Evolutionary conservation across 1,284 basidiomycete species (phyloP), one percentile per base, ranked within the genome.

Genomic region (Neonothopanus nambi): DNA sequence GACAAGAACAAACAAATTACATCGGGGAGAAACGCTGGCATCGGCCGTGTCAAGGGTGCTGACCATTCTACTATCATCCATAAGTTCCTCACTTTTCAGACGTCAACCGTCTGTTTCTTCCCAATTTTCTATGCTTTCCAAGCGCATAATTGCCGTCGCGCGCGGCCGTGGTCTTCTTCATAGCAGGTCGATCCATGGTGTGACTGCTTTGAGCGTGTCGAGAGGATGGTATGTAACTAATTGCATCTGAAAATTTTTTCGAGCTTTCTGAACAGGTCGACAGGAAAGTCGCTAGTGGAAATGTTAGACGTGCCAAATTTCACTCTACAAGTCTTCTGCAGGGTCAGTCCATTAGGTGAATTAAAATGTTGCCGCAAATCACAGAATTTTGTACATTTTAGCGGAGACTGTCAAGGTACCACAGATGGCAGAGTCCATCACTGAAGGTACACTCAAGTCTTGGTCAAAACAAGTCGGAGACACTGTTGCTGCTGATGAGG

Each of bases 371-470:
- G 37, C 52, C 24, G 36, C 15, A 46, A 51, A 54, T 44, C 28
- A 53, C 20, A 54, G 36, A 11, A 7, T 15, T n/a, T 38, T 28
- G 30, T 7, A 38, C 28, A 5, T 5, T 48, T 36, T 58, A 90
- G 89, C 84, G 54, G 89, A 95, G 73, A 91, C 90, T 54, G 84
- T 99, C 66, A 95, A 98, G 78, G 96, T 99, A 45, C 96, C 96
- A 23, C 91, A 95, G 73, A 98, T 99, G 95, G 95, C 96, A 51
- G 96, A 99, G 73, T 98, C 95, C 62, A 97, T 99, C 74, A 93
- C 93, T 15, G 96, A 99, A 74, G 96, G 96, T 51, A 99, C 96
- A 5, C 79, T 99, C 58, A 98, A 95, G 76, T 82, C 93, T 57
- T 99, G 95, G 94, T 81, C 82, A 65, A 98, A 98, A 78, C 85